Evolutionary conservation across 1,284 basidiomycete species (phyloP).

Genomic region (Puccinia brachypodii): DNA sequence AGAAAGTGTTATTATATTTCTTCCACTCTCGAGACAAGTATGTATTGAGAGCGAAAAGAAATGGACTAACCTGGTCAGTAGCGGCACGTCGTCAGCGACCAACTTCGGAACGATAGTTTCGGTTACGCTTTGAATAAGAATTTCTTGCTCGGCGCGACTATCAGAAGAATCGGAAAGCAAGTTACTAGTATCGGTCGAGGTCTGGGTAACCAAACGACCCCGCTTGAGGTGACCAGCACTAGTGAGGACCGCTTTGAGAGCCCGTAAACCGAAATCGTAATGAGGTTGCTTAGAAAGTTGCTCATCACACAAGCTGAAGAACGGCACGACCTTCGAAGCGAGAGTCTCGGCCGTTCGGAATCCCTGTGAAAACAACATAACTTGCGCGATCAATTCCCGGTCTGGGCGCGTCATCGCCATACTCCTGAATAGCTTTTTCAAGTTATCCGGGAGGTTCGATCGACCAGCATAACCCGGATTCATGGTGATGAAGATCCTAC

Average conservation of each 20-base stretch:
- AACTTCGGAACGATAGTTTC: conserved; percentile 99
- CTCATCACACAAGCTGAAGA: conserved; percentile 97
- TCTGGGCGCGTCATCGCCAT: conserved; percentile 99
- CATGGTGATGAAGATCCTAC: conserved; percentile 93
- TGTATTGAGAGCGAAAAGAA: not conserved
- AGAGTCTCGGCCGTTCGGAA: conserved; percentile 95
- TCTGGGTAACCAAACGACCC: conserved; percentile 68
- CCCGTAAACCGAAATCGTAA: conserved; percentile 98
- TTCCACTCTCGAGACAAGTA: not conserved
- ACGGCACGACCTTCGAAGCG: conserved; percentile 96
- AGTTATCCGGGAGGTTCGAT: conserved; percentile 91
- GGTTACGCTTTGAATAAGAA: conserved; percentile 97
- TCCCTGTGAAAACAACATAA: conserved; percentile 98
- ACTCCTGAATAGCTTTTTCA: conserved; percentile 88
- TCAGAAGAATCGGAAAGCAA: conserved; percentile 67
- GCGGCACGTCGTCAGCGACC: conserved; percentile 92
- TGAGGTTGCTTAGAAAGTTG: conserved; percentile 96
- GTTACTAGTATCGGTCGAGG: conserved; percentile 57
- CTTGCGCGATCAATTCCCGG: conserved; percentile 96
- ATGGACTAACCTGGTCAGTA: conserved; percentile 75
- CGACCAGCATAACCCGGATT: conserved; percentile 97
- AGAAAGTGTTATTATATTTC: conserved; percentile 6
- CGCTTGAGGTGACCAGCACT: conserved; percentile 98
- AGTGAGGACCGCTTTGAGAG: conserved; percentile 91
- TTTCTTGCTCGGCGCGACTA: conserved; percentile 82